phyloP scores from a whole-genome alignment of 805 yeast species.

The Soucietia sequanensis region DNA sequence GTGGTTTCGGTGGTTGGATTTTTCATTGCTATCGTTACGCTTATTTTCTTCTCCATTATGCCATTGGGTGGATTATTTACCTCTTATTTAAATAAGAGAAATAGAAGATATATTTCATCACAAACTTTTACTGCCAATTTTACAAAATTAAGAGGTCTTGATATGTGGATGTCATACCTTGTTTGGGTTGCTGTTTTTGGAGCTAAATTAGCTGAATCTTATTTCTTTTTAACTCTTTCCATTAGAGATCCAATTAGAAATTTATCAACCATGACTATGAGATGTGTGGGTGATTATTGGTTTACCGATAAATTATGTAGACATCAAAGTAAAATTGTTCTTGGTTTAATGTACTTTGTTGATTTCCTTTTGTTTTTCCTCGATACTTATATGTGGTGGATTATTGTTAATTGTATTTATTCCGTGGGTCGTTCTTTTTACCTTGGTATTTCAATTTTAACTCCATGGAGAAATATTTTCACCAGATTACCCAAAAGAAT shows the following conservation, averaged over 20 bases:
- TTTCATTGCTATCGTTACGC: conserved; percentile 81
- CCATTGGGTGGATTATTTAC: conserved; percentile 97
- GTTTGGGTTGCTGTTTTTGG: conserved; percentile 87
- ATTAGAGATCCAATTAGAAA: conserved; percentile 93
- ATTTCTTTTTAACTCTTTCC: conserved; percentile 84
- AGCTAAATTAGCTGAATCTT: conserved; percentile 89
- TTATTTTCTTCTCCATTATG: conserved; percentile 87
- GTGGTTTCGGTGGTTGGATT: conserved; percentile 84
- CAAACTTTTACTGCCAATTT: conserved; percentile 95
- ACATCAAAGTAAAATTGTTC: conserved; percentile 83
- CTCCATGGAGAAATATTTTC: conserved; percentile 99
- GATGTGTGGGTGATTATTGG: conserved; percentile 96
- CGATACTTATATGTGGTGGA: conserved; percentile 99
- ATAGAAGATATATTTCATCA: conserved; percentile 87
- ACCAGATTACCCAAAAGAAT: conserved; percentile 98
- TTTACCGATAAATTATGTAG: conserved; percentile 72
- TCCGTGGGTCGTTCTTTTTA: conserved; percentile 98
- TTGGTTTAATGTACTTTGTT: conserved; percentile 90
- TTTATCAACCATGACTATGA: conserved; percentile 79
- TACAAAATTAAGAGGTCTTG: conserved; percentile 76
- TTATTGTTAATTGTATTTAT: conserved; percentile 89
- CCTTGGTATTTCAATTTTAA: conserved; percentile 96
- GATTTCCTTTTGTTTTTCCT: conserved; percentile 95
- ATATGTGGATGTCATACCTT: conserved; percentile 94
- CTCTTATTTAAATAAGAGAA: conserved; percentile 80